phyloP scores from a whole-genome alignment of 306 rosid species.

The Corylus americana region DNA sequence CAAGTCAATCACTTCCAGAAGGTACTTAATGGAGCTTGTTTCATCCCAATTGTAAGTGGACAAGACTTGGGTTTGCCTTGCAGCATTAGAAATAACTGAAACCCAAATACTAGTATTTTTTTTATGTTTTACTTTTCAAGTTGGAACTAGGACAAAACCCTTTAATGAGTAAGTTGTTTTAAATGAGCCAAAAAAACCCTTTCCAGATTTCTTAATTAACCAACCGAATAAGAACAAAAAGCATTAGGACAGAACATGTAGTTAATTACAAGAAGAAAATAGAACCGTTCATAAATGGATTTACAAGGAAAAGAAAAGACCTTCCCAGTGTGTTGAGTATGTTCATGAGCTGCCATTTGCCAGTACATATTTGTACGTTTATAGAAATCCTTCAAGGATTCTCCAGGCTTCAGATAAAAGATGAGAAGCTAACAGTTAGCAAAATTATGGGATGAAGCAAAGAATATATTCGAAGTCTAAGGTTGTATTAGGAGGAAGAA shows the following conservation, averaged over 20 bases:
- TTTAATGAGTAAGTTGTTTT: neutral
- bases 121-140: neutral
- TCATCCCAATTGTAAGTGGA: conserved; percentile 5
- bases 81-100: neutral
- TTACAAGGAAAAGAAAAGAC: conserved; percentile 32
- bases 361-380: conserved; percentile 91
- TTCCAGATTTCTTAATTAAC: neutral
- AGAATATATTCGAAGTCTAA: conserved; percentile 7
- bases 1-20: neutral
- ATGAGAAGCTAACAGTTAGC: conserved; percentile 35
- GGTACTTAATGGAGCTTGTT: neutral
- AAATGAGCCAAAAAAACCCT: neutral
- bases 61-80: conserved; percentile 3
- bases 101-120: neutral
- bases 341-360: conserved; percentile 99
- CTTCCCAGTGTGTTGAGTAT: conserved; percentile 98
- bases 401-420: conserved; percentile 68
- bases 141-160: neutral
- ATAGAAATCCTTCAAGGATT: conserved; percentile 84
- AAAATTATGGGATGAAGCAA: conserved; percentile 23
- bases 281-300: neutral
- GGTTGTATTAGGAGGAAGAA: conserved; percentile 1
- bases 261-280: neutral
- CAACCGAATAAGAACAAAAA: neutral
- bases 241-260: conserved; percentile 14